Conservation (phyloP, 202 grass and related monocot species). For the Digitaria exilis region DNA sequence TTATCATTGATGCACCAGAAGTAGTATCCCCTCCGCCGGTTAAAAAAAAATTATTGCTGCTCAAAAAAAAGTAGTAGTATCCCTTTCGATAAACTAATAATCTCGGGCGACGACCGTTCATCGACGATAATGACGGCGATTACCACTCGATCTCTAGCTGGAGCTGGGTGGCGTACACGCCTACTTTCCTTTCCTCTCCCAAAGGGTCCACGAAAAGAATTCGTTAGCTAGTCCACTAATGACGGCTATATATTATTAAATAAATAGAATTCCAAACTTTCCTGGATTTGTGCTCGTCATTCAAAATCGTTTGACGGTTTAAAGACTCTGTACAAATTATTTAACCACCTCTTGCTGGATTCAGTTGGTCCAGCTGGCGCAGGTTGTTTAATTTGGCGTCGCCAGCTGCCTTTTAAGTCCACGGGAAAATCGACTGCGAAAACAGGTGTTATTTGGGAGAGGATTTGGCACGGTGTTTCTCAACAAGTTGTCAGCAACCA, state of each 20-base stretch:
- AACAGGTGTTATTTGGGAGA: too few relatives aligned
- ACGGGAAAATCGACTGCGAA: background rate
- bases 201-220: background rate
- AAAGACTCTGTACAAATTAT: background rate
- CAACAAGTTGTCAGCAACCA: too few relatives aligned
- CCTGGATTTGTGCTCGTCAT: background rate
- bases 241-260: background rate
- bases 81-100: background rate
- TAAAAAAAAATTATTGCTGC: too few relatives aligned
- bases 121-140: background rate
- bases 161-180: background rate
- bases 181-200: background rate
- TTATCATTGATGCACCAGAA: too few relatives aligned
- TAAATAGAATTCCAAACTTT: background rate
- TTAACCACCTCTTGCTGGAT: background rate
- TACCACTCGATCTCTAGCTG: background rate
- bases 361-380: conserved; percentile 3
- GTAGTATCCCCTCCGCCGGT: too few relatives aligned
- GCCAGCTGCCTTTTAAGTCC: too few relatives aligned
- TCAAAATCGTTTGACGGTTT: background rate
- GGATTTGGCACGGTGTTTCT: too few relatives aligned
- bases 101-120: background rate
- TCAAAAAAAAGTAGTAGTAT: too few relatives aligned
- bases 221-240: background rate
- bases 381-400: too few relatives aligned